phyloP scores from a whole-genome alignment of 495 filamentous ascomycete genomes.

The Lasiosphaeria miniovina region DNA sequence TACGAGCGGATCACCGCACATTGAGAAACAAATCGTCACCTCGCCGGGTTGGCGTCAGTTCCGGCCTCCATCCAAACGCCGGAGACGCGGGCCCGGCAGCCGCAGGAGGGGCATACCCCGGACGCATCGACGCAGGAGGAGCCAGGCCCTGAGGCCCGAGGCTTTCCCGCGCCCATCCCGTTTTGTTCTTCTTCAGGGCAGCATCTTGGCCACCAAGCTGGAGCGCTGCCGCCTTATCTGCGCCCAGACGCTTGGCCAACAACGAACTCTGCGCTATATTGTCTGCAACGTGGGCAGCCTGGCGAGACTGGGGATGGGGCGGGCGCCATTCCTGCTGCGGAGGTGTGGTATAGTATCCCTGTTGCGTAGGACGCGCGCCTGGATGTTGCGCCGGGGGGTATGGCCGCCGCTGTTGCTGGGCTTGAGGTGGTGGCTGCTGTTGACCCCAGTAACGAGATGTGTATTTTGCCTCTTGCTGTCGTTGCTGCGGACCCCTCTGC shows the following conservation, averaged over 20 bases:
- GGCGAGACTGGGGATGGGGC: slow-evolving; percentile 8
- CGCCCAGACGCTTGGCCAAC: slow-evolving; percentile 49
- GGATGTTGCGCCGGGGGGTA: background rate
- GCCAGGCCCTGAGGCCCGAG: slow-evolving; percentile 7
- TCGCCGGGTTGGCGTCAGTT: slow-evolving; percentile 45
- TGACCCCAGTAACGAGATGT: slow-evolving; percentile 1
- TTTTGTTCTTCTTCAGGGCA: slow-evolving; percentile 18
- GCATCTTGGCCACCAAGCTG: slow-evolving; percentile 26
- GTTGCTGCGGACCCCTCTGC: slow-evolving; percentile 5
- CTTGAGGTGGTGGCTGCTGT: slow-evolving; percentile 3
- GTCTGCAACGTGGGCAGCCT: background rate
- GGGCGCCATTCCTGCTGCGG: slow-evolving; percentile 8
- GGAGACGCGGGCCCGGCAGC: slow-evolving; percentile 3
- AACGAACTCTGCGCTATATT: slow-evolving; percentile 23
- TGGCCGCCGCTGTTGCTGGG: slow-evolving; percentile 5
- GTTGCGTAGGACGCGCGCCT: background rate
- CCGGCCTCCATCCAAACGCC: slow-evolving; percentile 52
- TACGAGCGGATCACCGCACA: slow-evolving; percentile 29
- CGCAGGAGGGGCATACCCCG: background rate
- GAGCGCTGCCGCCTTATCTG: slow-evolving; percentile 43
- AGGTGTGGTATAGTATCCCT: background rate
- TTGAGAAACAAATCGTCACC: slow-evolving; percentile 46
- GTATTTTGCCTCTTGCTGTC: background rate
- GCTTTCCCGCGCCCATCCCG: slow-evolving; percentile 20
- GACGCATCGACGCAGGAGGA: background rate